Percentiles rank a stretch among this genome's conserved stretches.
These are phyloP conservation scores for Botrytis paeoniae DNA, from an alignment of 2,329 filamentous ascomycete genomes.

Conservation along the genomic window DNA sequence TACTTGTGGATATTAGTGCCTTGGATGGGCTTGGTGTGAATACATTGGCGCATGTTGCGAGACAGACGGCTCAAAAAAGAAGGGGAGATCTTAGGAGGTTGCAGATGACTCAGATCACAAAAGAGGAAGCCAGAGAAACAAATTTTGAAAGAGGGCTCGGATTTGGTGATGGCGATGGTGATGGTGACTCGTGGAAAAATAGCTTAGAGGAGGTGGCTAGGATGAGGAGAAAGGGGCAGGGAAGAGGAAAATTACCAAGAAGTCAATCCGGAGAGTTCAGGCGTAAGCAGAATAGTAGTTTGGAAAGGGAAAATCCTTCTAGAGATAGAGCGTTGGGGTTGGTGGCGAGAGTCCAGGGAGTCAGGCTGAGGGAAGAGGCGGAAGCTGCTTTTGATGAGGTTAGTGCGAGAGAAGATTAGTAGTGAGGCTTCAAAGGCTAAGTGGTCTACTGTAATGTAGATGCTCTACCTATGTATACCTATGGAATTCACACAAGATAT, in stretches of 20 bases:
- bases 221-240: neutral
- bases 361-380: slow-evolving; percentile 14
- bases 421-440: neutral
- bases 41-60: slow-evolving; percentile 29
- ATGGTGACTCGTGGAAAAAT: neutral
- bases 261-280: neutral
- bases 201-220: neutral
- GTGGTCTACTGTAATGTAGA: neutral
- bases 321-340: slow-evolving; percentile 15
- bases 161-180: neutral
- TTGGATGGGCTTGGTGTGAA: slow-evolving; percentile 46
- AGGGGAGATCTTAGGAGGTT: slow-evolving; percentile 20
- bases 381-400: slow-evolving; percentile 9
- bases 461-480: slow-evolving; percentile 2
- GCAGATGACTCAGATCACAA: slow-evolving; percentile 1
- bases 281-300: neutral
- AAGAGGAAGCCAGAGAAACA: neutral
- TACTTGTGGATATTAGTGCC: slow-evolving; percentile 52
- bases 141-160: neutral
- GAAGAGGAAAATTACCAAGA: neutral
- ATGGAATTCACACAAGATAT: neutral
- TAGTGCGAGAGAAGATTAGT: slow-evolving; percentile 10
- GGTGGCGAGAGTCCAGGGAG: slow-evolving; percentile 14
- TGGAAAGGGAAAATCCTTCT: slow-evolving; percentile 1
- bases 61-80: slow-evolving; percentile 28